Evolutionary conservation across 2,329 filamentous ascomycete genomes (phyloP).

Genomic region (Penicillium sp.): DNA sequence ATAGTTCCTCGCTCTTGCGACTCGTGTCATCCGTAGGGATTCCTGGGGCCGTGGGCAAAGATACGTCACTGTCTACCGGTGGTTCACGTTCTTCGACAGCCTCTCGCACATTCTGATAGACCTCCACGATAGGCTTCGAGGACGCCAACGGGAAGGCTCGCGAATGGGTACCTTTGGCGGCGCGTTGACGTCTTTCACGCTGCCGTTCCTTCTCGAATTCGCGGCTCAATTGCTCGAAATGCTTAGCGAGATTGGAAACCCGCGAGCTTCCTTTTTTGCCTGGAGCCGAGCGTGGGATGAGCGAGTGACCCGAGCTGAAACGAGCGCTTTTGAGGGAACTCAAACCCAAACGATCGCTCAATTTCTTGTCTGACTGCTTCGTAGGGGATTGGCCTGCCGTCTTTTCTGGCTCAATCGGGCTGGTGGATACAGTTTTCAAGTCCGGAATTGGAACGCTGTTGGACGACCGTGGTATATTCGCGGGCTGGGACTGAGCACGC

Average conservation of each 20-base stretch:
- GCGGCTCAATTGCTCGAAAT: conserved; percentile 93
- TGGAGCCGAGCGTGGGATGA: conserved; percentile 83
- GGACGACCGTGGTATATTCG: conserved; percentile 31
- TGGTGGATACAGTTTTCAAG: conserved; percentile 24
- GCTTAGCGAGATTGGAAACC: conserved; percentile 86
- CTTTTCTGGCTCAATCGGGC: conserved; percentile 21
- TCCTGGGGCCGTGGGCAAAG: conserved; percentile 28
- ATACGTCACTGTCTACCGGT: conserved; percentile 58
- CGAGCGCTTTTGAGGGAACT: conserved; percentile 59
- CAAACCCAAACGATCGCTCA: conserved; percentile 68
- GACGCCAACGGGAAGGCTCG: conserved; percentile 84
- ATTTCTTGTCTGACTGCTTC: conserved; percentile 63
- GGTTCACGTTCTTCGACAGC: conserved; percentile 77
- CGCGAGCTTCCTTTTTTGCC: conserved; percentile 66
- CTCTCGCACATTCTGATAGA: conserved; percentile 90
- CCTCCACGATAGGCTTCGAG: conserved; percentile 92
- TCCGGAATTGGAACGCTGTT: conserved; percentile 21
- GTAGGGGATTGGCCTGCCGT: conserved; percentile 27
- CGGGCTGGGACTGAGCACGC: conserved; percentile 52
- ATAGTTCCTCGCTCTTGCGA: conserved; percentile 29
- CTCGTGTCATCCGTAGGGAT: conserved; percentile 33
- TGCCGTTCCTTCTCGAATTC: conserved; percentile 95
- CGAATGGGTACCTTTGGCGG: conserved; percentile 70
- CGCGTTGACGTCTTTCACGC: conserved; percentile 74
- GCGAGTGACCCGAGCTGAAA: conserved; percentile 54